phyloP scores from a whole-genome alignment of 208 protist genomes.

The Naegleria lovaniensis region DNA sequence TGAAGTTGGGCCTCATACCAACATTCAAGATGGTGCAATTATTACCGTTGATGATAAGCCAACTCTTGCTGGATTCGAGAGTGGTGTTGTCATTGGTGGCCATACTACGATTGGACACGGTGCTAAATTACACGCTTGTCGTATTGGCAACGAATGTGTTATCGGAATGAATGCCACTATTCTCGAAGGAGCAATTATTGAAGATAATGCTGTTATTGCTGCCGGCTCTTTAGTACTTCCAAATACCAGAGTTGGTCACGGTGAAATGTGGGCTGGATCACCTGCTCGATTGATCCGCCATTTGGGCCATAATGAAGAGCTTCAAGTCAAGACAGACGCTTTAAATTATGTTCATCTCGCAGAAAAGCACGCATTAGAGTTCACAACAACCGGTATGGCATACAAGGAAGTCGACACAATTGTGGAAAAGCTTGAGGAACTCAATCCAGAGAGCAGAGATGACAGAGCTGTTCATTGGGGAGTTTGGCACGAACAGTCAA shows the following conservation, averaged over 20 bases:
- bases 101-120: conserved; percentile 45
- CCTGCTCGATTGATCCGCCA: conserved; percentile 44
- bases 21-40: conserved; percentile 46
- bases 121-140: conserved; percentile 45
- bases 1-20: conserved; percentile 35
- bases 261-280: conserved; percentile 78
- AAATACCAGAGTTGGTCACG: conserved; percentile 63
- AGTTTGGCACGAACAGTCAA: background rate
- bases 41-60: conserved; percentile 33
- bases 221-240: conserved; percentile 67
- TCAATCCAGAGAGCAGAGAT: background rate
- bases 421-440: background rate
- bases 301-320: background rate
- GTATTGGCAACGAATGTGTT: conserved; percentile 39
- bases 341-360: background rate
- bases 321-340: background rate
- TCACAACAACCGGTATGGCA: background rate
- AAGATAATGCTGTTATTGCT: conserved; percentile 71
- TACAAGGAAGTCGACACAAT: background rate
- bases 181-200: conserved; percentile 53
- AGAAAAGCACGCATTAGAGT: background rate
- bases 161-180: conserved; percentile 43
- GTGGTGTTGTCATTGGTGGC: conserved; percentile 35
- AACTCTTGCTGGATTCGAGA: background rate
- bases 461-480: background rate